These are phyloP conservation scores for Mimosa bimucronata DNA, from an alignment of 306 rosid species.

Conservation along the genomic window DNA sequence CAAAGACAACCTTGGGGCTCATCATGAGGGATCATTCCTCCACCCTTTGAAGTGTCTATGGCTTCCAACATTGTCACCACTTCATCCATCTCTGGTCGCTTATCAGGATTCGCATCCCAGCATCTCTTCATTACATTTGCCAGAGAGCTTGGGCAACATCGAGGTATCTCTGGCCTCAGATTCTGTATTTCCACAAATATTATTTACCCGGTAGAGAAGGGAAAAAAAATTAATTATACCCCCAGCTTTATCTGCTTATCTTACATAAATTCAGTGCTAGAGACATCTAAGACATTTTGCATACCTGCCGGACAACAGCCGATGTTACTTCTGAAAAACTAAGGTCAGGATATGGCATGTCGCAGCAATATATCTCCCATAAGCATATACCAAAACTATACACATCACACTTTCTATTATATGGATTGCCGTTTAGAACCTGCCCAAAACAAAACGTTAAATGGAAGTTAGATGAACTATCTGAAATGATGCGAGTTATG, in stretches of 20 bases:
- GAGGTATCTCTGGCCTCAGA: conserved; percentile 95
- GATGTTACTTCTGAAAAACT: conserved; percentile 97
- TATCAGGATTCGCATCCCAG: conserved; percentile 98
- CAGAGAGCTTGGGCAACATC: conserved; percentile 97
- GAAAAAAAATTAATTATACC: background rate
- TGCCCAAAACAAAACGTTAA: conserved; percentile 46
- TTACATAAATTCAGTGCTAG: background rate
- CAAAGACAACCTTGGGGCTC: conserved; percentile 89
- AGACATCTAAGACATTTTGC: conserved; percentile 22
- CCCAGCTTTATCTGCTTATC: background rate
- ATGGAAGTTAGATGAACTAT: conserved; percentile 39
- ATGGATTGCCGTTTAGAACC: conserved; percentile 96
- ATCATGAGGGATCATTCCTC: conserved; percentile 95
- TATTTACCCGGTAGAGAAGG: no score
- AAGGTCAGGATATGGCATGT: conserved; percentile 98
- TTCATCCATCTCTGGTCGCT: conserved; percentile 97
- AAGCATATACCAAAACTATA: conserved; percentile 94
- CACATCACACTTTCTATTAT: conserved; percentile 94
- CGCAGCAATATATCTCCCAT: conserved; percentile 99
- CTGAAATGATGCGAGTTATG: conserved; percentile 29
- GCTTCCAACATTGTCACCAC: conserved; percentile 91
- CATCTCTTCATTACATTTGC: conserved; percentile 99
- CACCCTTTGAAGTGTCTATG: conserved; percentile 92
- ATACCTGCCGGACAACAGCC: conserved; percentile 91
- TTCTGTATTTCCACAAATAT: conserved; percentile 64